Evolutionary conservation across 2,329 filamentous ascomycete genomes (phyloP).

Genomic region (Westerdykella sp.): DNA sequence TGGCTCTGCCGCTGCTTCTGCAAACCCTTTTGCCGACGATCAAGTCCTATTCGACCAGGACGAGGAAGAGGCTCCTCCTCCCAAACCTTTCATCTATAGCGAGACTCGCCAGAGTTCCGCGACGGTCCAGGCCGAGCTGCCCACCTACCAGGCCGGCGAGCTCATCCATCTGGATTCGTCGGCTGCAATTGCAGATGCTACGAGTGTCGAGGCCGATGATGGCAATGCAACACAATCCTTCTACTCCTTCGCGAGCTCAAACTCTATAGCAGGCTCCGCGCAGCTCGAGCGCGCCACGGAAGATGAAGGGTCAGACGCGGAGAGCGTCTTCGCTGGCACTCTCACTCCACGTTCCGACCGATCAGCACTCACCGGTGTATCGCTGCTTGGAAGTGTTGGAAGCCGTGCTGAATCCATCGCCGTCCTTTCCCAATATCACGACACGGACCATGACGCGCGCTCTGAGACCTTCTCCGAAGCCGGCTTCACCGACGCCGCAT

Average conservation of each 20-base stretch:
- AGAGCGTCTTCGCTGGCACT: slow-evolving; percentile 31
- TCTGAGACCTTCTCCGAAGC: slow-evolving; percentile 32
- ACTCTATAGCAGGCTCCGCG: slow-evolving; percentile 7
- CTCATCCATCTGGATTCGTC: slow-evolving; percentile 31
- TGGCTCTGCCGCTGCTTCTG: slow-evolving; percentile 33
- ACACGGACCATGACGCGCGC: slow-evolving; percentile 29
- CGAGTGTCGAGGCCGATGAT: slow-evolving; percentile 5
- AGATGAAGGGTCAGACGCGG: slow-evolving; percentile 17
- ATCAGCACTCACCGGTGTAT: slow-evolving; percentile 24
- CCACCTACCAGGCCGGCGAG: slow-evolving; percentile 9
- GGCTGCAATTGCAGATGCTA: slow-evolving; percentile 14
- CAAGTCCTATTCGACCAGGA: slow-evolving; percentile 40
- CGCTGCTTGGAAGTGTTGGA: slow-evolving; percentile 13
- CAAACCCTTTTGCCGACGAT: slow-evolving; percentile 44
- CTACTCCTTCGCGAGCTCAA: slow-evolving; percentile 30
- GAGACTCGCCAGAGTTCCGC: slow-evolving; percentile 29
- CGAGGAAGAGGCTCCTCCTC: slow-evolving; percentile 26
- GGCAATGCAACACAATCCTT: slow-evolving; percentile 30
- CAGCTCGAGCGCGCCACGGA: slow-evolving; percentile 7
- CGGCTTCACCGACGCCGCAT: slow-evolving; percentile 33
- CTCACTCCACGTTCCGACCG: slow-evolving; percentile 35
- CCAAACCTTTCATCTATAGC: slow-evolving; percentile 21
- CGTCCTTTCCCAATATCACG: slow-evolving; percentile 31
- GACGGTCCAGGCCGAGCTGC: slow-evolving; percentile 19
- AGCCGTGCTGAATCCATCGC: slow-evolving; percentile 31